phyloP scores from a whole-genome alignment of 129 eudicot genomes.

The Glebionis coronaria region DNA sequence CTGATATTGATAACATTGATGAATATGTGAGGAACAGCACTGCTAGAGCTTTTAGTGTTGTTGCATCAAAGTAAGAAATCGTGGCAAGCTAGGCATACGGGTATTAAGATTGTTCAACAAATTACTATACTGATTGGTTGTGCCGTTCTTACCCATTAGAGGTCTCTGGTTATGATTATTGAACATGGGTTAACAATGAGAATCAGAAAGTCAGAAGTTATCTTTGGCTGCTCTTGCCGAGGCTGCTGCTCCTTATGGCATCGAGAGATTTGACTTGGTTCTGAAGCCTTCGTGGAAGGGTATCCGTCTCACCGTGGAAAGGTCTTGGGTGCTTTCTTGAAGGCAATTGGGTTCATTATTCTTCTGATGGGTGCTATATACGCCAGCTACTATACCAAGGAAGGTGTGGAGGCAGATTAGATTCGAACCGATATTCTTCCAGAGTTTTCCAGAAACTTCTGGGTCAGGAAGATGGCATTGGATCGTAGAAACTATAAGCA shows the following conservation, averaged over 20 bases:
- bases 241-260: constrained; percentile 95
- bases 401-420: constrained; percentile 93
- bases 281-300: constrained; percentile 97
- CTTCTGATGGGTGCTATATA: constrained; percentile 96
- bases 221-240: constrained; percentile 98
- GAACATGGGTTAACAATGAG: constrained; percentile 94
- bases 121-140: constrained; percentile 94
- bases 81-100: too few species aligned
- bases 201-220: constrained; percentile 91
- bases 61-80: too few species aligned
- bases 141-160: constrained; percentile 93
- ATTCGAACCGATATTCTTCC: constrained; percentile 86
- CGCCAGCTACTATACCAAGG: constrained; percentile 95
- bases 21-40: too few species aligned
- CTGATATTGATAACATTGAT: too few species aligned
- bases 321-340: constrained; percentile 91
- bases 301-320: constrained; percentile 89
- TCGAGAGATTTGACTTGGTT: constrained; percentile 92
- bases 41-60: too few species aligned
- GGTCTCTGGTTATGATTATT: constrained; percentile 90
- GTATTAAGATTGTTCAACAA: too few species aligned
- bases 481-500: too few species aligned
- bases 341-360: constrained; percentile 95
- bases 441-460: constrained; percentile 83
- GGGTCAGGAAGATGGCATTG: too few species aligned